Evolutionary conservation across 208 protist genomes (phyloP).

Genomic region (Trypanosoma theileri): DNA sequence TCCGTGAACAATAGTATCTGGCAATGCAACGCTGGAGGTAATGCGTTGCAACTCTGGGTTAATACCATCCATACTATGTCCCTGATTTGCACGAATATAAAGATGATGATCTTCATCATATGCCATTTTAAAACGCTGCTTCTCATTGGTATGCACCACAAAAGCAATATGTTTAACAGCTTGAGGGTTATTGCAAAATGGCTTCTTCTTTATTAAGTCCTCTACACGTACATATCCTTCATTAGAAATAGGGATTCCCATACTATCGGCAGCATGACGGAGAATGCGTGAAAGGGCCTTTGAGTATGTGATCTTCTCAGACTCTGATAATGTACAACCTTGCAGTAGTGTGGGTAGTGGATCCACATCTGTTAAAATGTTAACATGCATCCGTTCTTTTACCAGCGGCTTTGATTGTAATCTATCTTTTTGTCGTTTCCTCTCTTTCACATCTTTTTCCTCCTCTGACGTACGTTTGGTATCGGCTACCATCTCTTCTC

Average conservation of each 20-base stretch:
- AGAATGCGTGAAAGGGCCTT: slow-evolving; percentile 69
- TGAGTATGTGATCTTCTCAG: slow-evolving; percentile 33
- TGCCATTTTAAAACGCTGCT: slow-evolving; percentile 74
- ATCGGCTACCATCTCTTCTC: not conserved
- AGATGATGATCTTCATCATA: slow-evolving; percentile 41
- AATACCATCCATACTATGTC: slow-evolving; percentile 70
- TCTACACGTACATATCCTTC: slow-evolving; percentile 66
- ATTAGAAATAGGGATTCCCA: slow-evolving; percentile 47
- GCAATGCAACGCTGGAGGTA: slow-evolving; percentile 33
- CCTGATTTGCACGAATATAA: slow-evolving; percentile 83
- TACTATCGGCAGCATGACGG: slow-evolving; percentile 67
- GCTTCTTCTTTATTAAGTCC: slow-evolving; percentile 35
- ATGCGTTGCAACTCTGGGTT: slow-evolving; percentile 57
- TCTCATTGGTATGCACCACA: slow-evolving; percentile 60
- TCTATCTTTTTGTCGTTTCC: too few species aligned
- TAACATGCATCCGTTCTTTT: slow-evolving; percentile 7
- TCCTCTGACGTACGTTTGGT: too few species aligned
- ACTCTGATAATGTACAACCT: slow-evolving; percentile 1
- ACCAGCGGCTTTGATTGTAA: too few species aligned
- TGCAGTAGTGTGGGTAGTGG: slow-evolving; percentile 11
- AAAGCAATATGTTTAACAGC: slow-evolving; percentile 39
- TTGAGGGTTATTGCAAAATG: slow-evolving; percentile 29
- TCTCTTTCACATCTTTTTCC: too few species aligned
- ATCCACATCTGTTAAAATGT: slow-evolving; percentile 18
- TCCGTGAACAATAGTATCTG: slow-evolving; percentile 67